phyloP scores from a whole-genome alignment of 441 rosid species.

The Jatropha podagrica region DNA sequence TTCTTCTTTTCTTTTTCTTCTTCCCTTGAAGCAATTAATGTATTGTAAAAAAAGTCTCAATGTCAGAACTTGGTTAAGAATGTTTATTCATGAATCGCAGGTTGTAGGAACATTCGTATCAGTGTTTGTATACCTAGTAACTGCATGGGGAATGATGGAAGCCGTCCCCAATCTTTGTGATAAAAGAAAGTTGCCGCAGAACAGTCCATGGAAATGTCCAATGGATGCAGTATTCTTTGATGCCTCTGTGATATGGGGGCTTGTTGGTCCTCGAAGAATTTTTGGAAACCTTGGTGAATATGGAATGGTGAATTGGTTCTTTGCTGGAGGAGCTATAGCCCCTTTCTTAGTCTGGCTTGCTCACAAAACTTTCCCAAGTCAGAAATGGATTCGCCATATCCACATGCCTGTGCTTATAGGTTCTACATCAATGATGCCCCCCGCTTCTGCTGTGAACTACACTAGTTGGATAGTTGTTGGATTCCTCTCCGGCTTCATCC shows the following conservation, averaged over 20 bases:
- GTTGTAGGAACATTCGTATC: constrained; percentile 60
- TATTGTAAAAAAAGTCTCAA: no score
- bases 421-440: constrained; percentile 64
- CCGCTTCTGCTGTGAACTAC: constrained; percentile 69
- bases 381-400: constrained; percentile 55
- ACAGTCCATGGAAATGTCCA: constrained; percentile 75
- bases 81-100: constrained; percentile 30
- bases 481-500: constrained; percentile 56
- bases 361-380: constrained; percentile 50
- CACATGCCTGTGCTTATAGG: constrained; percentile 50
- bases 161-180: constrained; percentile 64
- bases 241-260: constrained; percentile 82
- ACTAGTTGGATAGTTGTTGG: constrained; percentile 60
- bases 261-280: constrained; percentile 70
- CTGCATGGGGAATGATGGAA: constrained; percentile 81
- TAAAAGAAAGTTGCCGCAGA: constrained; percentile 40
- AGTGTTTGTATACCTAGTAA: constrained; percentile 40
- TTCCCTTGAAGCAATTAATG: no score
- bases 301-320: constrained; percentile 64
- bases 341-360: constrained; percentile 62
- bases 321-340: constrained; percentile 65
- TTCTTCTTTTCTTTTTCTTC: neutral
- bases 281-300: constrained; percentile 71
- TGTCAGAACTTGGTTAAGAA: neutral
- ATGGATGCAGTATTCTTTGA: constrained; percentile 59